Conservation (phyloP, 345 rosid genomes). For the Microcos paniculata region DNA sequence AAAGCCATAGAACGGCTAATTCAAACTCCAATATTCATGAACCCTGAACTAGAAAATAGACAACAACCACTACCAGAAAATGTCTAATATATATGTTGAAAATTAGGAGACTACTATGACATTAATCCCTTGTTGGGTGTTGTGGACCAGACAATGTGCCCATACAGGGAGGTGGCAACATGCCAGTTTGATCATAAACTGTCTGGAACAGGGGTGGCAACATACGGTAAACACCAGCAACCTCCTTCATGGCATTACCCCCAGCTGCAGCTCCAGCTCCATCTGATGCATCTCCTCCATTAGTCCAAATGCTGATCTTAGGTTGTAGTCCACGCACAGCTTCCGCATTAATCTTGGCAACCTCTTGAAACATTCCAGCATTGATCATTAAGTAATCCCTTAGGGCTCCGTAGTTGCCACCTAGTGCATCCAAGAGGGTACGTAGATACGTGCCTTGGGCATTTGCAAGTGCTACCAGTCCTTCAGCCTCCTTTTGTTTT, state of each 20-base stretch:
- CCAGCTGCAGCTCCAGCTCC: conserved; percentile 10
- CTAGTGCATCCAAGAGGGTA: conserved; percentile 50
- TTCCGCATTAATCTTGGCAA: conserved; percentile 54
- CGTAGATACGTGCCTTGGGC: conserved; percentile 57
- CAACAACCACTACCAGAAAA: too few relatives aligned
- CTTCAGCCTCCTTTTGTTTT: conserved; percentile 67
- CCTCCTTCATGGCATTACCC: conserved; percentile 28
- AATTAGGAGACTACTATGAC: too few relatives aligned
- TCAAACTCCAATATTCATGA: too few relatives aligned
- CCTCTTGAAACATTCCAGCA: conserved; percentile 42
- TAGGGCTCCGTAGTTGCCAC: conserved; percentile 50
- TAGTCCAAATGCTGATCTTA: conserved; percentile 68
- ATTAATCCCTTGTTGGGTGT: too few relatives aligned
- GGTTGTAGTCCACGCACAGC: conserved; percentile 60
- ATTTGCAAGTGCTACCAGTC: conserved; percentile 45
- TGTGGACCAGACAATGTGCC: too few relatives aligned
- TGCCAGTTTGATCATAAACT: conserved; percentile 24
- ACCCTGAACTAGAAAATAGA: too few relatives aligned
- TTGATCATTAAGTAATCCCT: conserved; percentile 66
- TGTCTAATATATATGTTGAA: too few relatives aligned
- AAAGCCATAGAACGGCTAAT: too few relatives aligned
- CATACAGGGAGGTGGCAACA: too few relatives aligned
- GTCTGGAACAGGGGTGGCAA: conserved; percentile 43
- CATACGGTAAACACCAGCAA: too few relatives aligned
- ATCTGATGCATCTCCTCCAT: conserved; percentile 27